Evolutionary conservation across 441 rosid species (phyloP).

Genomic region (Arabidopsis lyrata): DNA sequence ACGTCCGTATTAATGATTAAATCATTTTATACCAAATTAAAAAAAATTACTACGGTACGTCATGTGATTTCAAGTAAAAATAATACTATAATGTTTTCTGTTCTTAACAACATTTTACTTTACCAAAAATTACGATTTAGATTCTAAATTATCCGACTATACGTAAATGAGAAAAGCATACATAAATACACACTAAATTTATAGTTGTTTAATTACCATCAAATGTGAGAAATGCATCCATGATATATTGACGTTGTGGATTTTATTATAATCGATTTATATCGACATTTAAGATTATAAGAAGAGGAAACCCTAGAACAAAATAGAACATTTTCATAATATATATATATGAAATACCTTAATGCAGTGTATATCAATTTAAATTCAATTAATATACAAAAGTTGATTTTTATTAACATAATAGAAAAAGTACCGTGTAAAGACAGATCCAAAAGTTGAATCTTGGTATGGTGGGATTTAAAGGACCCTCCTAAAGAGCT

Average conservation of each 20-base stretch:
- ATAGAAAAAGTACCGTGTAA: no score
- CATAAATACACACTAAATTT: not conserved
- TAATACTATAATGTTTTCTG: not conserved
- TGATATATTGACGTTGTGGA: no score
- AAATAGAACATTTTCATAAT: no score
- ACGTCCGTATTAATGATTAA: constrained; percentile 50
- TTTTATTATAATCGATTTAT: no score
- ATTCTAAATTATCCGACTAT: not conserved
- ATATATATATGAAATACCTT: no score
- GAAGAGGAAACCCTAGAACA: no score
- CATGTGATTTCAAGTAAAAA: not conserved
- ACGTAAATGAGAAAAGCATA: not conserved
- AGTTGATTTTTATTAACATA: not conserved
- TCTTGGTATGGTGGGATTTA: constrained; percentile 5
- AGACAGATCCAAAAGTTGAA: not conserved
- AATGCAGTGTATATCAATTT: not conserved
- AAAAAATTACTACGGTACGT: not conserved
- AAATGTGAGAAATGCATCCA: no score
- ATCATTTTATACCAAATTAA: not conserved
- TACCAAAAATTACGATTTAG: not conserved
- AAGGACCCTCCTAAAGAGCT: constrained; percentile 7
- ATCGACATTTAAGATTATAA: no score
- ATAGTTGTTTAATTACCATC: not conserved
- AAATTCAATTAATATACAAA: not conserved
- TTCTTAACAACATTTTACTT: not conserved